Evolutionary conservation across 2,329 filamentous ascomycete species (phyloP), one percentile per base, ranked within the genome.

Genomic region (Harringtonia lauricola): DNA sequence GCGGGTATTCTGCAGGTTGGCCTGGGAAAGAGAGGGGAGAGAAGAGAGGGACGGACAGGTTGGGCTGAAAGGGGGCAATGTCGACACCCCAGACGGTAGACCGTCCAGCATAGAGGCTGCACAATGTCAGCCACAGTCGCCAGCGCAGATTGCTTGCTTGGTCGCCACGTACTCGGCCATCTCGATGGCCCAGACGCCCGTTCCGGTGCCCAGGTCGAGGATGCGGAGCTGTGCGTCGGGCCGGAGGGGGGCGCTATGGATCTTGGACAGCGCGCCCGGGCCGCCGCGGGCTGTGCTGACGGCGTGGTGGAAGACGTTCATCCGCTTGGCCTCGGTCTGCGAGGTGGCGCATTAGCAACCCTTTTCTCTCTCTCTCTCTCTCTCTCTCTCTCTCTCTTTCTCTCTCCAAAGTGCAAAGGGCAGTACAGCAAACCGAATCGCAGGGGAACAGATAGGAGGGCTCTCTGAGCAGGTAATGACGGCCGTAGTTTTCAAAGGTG

Each of bases 171-270:
- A 86, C 74, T 84, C 80, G 49, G 84, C 83, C 64, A 95, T 83
- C 52, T 90, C 83, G 54, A 94, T 85, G 34, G 83, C 78, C 90
- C 90, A 96, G 48, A 94, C 90, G 33, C 87, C 88, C 1, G 87
- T 94, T 18, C 89, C 90, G 50, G 83, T 89, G 35, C 88, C 90
- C 43, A 95, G 58, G 55, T 83, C 79, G 35, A 83, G 57, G 39
- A 83, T 69, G 26, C 42, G 46, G 19, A 47, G 42, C 39, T 47
- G 46, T n/a, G 46, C 29, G 45, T 46, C n/a, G 26, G 35, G 22
- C 43, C 46, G 29, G 42, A 65, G 62, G 2, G 64, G 63, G 2
- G 57, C 52, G 18, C 41, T 51, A 30, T 60, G 58, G 12, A 62
- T n/a, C n/a, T n/a, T n/a, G n/a, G n/a, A n/a, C n/a, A n/a, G n/a